These are phyloP conservation scores for Neohortaea acidophila DNA, from an alignment of 495 filamentous ascomycete species.

Conservation along the genomic window DNA sequence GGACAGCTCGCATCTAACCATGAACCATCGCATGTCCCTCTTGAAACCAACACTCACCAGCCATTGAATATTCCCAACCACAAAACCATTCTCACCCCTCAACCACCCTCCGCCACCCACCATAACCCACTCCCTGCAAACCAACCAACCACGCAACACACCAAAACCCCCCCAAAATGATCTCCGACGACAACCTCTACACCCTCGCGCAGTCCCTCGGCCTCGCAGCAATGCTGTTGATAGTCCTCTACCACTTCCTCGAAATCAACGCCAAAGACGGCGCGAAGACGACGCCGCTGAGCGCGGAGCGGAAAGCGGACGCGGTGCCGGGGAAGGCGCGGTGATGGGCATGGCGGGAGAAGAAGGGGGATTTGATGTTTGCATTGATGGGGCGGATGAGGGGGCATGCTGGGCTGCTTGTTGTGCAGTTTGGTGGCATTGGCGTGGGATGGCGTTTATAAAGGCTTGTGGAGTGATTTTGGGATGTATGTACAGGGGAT, in stretches of 20 bases:
- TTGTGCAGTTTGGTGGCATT: too few species aligned
- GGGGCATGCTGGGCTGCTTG: too few species aligned
- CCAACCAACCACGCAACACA: background rate
- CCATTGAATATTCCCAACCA: background rate
- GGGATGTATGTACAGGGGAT: too few species aligned
- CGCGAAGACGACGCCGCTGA: conserved; percentile 28
- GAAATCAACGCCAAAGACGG: conserved; percentile 78
- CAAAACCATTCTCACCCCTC: background rate
- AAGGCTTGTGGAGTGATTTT: too few species aligned
- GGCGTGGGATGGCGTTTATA: too few species aligned
- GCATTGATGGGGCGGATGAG: too few species aligned
- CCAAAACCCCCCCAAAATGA: conserved; percentile 26
- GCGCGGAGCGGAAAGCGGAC: conserved; percentile 25
- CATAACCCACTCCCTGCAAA: background rate
- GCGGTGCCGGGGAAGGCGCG: conserved; percentile 18
- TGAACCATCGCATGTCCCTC: too few species aligned
- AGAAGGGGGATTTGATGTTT: too few species aligned
- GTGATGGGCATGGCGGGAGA: too few species aligned
- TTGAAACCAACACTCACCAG: too few species aligned
- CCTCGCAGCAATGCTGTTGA: conserved; percentile 80
- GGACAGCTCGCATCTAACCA: too few species aligned
- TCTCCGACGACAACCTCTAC: conserved; percentile 33
- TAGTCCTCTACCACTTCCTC: conserved; percentile 91
- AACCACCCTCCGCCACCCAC: too few species aligned
- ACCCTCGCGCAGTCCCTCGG: conserved; percentile 82